Base-by-base conservation (phyloP, 306 rosid genomes). In the Inga laurina region DNA sequence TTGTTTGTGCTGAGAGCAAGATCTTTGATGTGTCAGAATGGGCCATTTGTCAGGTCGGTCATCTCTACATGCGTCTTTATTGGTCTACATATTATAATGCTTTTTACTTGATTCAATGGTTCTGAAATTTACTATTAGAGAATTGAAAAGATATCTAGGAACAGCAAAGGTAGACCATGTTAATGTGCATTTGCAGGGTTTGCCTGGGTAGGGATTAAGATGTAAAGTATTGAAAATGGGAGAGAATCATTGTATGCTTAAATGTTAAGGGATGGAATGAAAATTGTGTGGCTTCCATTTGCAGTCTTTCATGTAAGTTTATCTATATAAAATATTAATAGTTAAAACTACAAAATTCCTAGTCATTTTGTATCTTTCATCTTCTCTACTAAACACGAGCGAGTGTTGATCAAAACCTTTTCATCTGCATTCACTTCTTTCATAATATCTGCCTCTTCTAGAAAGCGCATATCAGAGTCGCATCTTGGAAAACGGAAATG, bases 21-120 rank as follows among this genome's bases (percentile, higher is more conserved):
- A 89, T 97, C 80, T 97, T 97, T 79, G 99, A 97, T 74, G 99
- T 94, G 79, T 97, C 99, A 4, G 99, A 97, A 87, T 97, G 99
- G 99, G 99, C 98, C 69, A 94, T 91, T 69, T 97, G 99, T 89
- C 99, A 97, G 97, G 99, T 94, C 80, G 83, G 93, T 89, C 74
- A 76, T 72, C 78, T 72, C 6, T 72, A 34, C 54, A 43, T 2
- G n/a, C 30, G 5, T 39, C 51, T 80, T 62, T 84, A 49, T 73
- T 22, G 19, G 32, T n/a, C 65, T 57, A 10, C 64, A 57, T 57
- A n/a, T 3, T 59, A 22, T 45, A 44, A 7, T 71, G 45, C 82
- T 68, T 52, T 74, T 74, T 67, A 49, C 80, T 62, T 72, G 75
- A 54, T 72, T 74, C 34, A 41, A 27, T 67, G 37, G 66, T 68